Percentiles rank a stretch among this genome's conserved stretches.
These are phyloP conservation scores for Neurospora sp. DNA, from an alignment of 495 filamentous ascomycete genomes.

Conservation along the genomic window DNA sequence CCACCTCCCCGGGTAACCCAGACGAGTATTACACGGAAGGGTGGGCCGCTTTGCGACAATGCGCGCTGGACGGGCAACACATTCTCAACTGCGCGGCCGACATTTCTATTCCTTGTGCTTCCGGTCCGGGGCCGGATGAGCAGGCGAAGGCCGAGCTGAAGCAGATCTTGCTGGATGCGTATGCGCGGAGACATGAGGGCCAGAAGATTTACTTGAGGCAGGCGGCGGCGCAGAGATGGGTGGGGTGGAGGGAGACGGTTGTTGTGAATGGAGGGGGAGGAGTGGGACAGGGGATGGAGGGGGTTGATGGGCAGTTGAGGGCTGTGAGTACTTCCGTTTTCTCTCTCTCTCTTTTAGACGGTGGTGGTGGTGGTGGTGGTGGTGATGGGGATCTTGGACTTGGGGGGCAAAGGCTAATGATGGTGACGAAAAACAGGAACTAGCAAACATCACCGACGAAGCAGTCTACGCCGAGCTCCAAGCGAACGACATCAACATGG, in stretches of 20 bases:
- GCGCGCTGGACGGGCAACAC: conserved; percentile 61
- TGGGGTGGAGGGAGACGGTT: conserved; percentile 57
- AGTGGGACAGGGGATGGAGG: conserved; percentile 44
- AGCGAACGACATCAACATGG: conserved; percentile 51
- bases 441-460: conserved; percentile 58
- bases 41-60: conserved; percentile 65
- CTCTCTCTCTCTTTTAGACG: background rate
- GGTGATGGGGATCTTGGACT: no score
- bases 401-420: no score
- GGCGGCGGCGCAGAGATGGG: conserved; percentile 68
- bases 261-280: conserved; percentile 51
- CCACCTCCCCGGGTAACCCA: conserved; percentile 42
- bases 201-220: conserved; percentile 79
- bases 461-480: conserved; percentile 55
- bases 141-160: conserved; percentile 63
- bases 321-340: conserved; percentile 35
- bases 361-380: background rate
- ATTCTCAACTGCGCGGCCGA: conserved; percentile 55
- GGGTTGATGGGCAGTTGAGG: conserved; percentile 39
- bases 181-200: conserved; percentile 69
- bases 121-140: conserved; percentile 48
- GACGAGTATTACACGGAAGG: conserved; percentile 75
- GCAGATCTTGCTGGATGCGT: conserved; percentile 72
- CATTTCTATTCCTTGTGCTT: conserved; percentile 50
- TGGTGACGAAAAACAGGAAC: conserved; percentile 39